Evolutionary conservation across 1,139 yeast species (phyloP).

Genomic region (Suhomyces choctaworum): DNA sequence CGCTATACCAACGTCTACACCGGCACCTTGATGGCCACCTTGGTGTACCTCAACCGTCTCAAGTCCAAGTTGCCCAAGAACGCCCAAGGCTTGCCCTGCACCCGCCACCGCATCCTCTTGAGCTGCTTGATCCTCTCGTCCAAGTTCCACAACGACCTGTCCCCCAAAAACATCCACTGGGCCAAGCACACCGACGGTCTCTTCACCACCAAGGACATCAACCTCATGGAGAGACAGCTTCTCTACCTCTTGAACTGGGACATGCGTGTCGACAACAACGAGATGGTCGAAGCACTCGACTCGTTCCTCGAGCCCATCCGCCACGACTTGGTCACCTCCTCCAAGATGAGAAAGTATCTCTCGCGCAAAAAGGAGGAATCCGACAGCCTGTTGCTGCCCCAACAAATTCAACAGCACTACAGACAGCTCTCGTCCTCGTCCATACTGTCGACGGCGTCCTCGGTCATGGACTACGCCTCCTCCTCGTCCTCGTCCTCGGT

Average conservation of each 20-base stretch:
- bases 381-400: slow-evolving; percentile 4
- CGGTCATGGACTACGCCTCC: slow-evolving; percentile 13
- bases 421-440: slow-evolving; percentile 34
- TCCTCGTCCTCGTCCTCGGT: slow-evolving; percentile 6
- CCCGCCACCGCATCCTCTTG: slow-evolving; percentile 73
- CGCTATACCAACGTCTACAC: slow-evolving; percentile 74
- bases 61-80: slow-evolving; percentile 62
- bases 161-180: slow-evolving; percentile 79
- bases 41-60: slow-evolving; percentile 64
- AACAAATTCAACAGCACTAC: slow-evolving; percentile 20
- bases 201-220: slow-evolving; percentile 65
- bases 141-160: slow-evolving; percentile 73
- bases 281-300: slow-evolving; percentile 49
- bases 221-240: slow-evolving; percentile 78
- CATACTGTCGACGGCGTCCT: slow-evolving; percentile 22
- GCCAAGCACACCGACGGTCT: slow-evolving; percentile 73
- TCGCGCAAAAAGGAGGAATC: slow-evolving; percentile 4
- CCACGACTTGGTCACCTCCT: slow-evolving; percentile 48
- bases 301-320: slow-evolving; percentile 64
- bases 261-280: slow-evolving; percentile 54
- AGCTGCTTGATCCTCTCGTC: slow-evolving; percentile 73
- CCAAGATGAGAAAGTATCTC: slow-evolving; percentile 39
- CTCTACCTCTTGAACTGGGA: slow-evolving; percentile 72
- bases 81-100: slow-evolving; percentile 75
- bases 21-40: slow-evolving; percentile 72